Evolutionary conservation across 2,329 filamentous ascomycete species (phyloP).

Genomic region (Neocucurbitaria cava): DNA sequence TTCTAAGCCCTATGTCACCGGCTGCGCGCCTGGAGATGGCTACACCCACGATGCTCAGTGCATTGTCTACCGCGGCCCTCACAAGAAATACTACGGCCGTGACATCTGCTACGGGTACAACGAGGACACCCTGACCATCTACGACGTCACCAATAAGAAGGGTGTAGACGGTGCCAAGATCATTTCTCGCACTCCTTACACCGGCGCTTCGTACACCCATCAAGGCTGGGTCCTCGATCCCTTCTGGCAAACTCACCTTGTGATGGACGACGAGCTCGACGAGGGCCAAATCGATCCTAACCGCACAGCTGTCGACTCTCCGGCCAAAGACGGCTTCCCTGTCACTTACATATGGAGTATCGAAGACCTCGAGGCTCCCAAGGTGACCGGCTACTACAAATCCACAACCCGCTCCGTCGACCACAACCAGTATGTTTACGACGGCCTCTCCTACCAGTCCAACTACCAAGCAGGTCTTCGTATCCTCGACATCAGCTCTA

Average conservation of each 20-base stretch:
- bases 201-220: slow-evolving; percentile 64
- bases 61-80: slow-evolving; percentile 62
- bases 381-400: slow-evolving; percentile 54
- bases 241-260: slow-evolving; percentile 44
- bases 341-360: slow-evolving; percentile 50
- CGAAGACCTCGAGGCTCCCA: slow-evolving; percentile 43
- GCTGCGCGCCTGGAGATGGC: slow-evolving; percentile 63
- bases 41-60: slow-evolving; percentile 69
- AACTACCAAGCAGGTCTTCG: slow-evolving; percentile 55
- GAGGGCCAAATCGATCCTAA: slow-evolving; percentile 44
- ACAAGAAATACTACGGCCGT: slow-evolving; percentile 56
- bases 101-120: slow-evolving; percentile 67
- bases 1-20: slow-evolving; percentile 53
- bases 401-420: slow-evolving; percentile 48
- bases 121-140: slow-evolving; percentile 61
- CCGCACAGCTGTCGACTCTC: slow-evolving; percentile 30
- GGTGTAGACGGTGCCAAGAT: slow-evolving; percentile 63
- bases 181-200: slow-evolving; percentile 62
- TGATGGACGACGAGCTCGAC: slow-evolving; percentile 50
- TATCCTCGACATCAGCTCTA: slow-evolving; percentile 51
- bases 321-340: slow-evolving; percentile 43
- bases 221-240: slow-evolving; percentile 62
- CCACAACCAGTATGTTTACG: slow-evolving; percentile 56
- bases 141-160: slow-evolving; percentile 61
- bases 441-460: slow-evolving; percentile 51